Percentiles rank a stretch among this genome's conserved stretches.
Conservation (phyloP, 352 stramenopile genomes). For the Aphanomyces invadans region DNA sequence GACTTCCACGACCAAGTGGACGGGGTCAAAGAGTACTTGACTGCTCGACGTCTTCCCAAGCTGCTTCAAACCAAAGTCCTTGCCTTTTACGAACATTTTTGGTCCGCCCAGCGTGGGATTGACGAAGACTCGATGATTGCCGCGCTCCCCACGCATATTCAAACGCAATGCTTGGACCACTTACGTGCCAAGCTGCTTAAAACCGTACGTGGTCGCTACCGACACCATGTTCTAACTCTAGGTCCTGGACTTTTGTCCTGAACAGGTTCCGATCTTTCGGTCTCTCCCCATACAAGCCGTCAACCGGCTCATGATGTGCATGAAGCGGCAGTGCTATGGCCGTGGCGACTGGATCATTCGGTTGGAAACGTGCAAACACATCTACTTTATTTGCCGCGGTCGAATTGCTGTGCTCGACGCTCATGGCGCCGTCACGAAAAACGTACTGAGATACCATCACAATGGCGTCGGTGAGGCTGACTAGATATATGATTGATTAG, state of each 20-base stretch:
- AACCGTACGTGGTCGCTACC: not conserved
- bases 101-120: conserved; percentile 6
- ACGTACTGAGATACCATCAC: not conserved
- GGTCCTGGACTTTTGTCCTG: no score
- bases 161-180: conserved; percentile 4
- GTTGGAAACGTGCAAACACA: not conserved
- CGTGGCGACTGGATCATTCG: conserved; percentile 4
- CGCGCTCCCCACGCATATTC: conserved; percentile 10
- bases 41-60: not conserved
- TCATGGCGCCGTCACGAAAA: not conserved
- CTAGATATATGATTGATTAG: not conserved
- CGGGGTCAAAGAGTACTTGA: conserved; percentile 7
- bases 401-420: conserved; percentile 9
- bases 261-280: conserved; percentile 17
- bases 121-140: conserved; percentile 7
- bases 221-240: no score
- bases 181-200: conserved; percentile 9
- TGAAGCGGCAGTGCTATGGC: conserved; percentile 5
- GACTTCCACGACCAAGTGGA: conserved; percentile 20
- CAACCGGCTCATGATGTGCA: conserved; percentile 3
- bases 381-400: conserved; percentile 9
- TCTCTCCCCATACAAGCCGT: not conserved
- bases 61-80: conserved; percentile 13
- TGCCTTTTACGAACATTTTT: conserved; percentile 22
- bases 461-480: not conserved